Base-by-base conservation (phyloP, 1,284 basidiomycete species). In the Trametes versicolor region DNA sequence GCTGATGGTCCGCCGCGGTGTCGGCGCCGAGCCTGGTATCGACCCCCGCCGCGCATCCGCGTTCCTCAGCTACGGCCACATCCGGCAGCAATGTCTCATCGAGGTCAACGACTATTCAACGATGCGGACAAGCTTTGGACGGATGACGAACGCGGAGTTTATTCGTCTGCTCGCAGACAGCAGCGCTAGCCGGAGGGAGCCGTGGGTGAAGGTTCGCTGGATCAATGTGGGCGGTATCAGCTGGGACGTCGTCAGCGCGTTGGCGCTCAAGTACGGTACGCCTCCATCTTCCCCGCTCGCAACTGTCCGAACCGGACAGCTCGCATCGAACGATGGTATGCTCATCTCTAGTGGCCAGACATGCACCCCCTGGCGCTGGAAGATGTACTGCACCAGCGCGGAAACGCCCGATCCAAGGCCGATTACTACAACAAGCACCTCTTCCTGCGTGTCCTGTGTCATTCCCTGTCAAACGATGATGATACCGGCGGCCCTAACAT, bases 291-390 rank as follows among this genome's bases (percentile, higher is more conserved):
- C 45, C 51, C 12, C 15, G 10, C 23, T 32, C 37, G 25, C 56
- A 25, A 15, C 21, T 39, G 25, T 49, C 9, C n/a, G 15, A 32
- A 32, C 29, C 23, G 36, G 37, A 56, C 29, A 2, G 45, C 29
- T n/a, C 13, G 21, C 36, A 37, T 58, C 12, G 53, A 34, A 32
- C 43, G 21, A 27, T 32, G 43, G 29, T 47, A 23, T 39, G 43
- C 27, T 34, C 37, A 53, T 50, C 36, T 45, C 9, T 6, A 15
- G 4, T 39, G 23, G 13, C 27, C 68, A 89, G 88, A 88, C 64
- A 76, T 92, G 27, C 90, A 92, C 70, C 88, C 89, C 0, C 83
- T 92, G 47, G 85, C 89, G 2, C 78, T 92, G 21, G 90, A 92
- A 70, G 90, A 92, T 71, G 75, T 91, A 6, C 82, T 92, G 45